phyloP scores from a whole-genome alignment of 2,329 filamentous ascomycete species.

The Emmonsiellopsis sp. region DNA sequence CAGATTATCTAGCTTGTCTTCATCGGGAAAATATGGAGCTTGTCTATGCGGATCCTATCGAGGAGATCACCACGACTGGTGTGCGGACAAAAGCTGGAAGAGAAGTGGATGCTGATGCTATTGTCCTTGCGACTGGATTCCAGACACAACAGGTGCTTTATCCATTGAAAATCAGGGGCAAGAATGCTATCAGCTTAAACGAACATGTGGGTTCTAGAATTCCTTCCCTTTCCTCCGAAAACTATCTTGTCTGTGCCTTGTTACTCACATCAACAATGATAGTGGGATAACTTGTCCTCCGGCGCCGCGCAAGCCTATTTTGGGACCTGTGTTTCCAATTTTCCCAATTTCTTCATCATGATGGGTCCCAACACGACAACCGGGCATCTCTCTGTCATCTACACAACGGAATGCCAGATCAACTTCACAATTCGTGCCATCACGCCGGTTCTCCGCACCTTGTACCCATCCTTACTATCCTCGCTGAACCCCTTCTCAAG shows the following conservation, averaged over 20 bases:
- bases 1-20: slow-evolving; percentile 36
- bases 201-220: slow-evolving; percentile 18
- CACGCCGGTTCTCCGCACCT: slow-evolving; percentile 28
- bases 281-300: slow-evolving; percentile 30
- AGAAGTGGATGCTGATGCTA: slow-evolving; percentile 34
- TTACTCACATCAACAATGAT: not conserved
- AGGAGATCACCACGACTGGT: slow-evolving; percentile 28
- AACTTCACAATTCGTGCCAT: slow-evolving; percentile 38
- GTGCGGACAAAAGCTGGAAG: slow-evolving; percentile 31
- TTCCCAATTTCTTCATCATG: slow-evolving; percentile 40
- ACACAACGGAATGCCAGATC: slow-evolving; percentile 44
- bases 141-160: slow-evolving; percentile 38
- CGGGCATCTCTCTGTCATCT: slow-evolving; percentile 42
- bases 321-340: slow-evolving; percentile 39
- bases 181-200: slow-evolving; percentile 24
- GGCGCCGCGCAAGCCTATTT: slow-evolving; percentile 37
- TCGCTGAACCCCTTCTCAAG: slow-evolving; percentile 10
- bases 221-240: slow-evolving; percentile 12
- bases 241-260: not conserved
- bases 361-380: slow-evolving; percentile 39
- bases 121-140: slow-evolving; percentile 43
- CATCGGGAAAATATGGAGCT: slow-evolving; percentile 35
- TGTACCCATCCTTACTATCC: slow-evolving; percentile 20
- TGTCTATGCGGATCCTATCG: slow-evolving; percentile 31
- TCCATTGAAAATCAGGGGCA: slow-evolving; percentile 39